Evolutionary conservation across 2,329 filamentous ascomycete genomes (phyloP), one percentile per base, ranked within the genome.

Genomic region (Hypocreales sp.): DNA sequence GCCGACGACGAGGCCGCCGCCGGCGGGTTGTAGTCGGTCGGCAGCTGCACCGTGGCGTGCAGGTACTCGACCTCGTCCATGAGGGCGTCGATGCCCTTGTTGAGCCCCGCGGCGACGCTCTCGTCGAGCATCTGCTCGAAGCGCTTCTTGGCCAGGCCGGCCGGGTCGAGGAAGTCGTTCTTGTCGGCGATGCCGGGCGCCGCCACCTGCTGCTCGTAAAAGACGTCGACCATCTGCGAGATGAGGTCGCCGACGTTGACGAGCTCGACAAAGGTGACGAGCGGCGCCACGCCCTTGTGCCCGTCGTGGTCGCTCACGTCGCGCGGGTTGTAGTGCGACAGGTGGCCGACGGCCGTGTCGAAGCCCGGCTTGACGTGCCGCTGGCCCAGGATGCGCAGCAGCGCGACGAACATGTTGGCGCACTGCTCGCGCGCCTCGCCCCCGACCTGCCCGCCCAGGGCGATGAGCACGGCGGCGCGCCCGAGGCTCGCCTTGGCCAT

Each of bases 111-210:
- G 4, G 90, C 90, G 7, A 98, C 90, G 33, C 82, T 81, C 54
- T 95, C 90, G 46, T 98, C 90, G 2, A 98, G 74, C 79, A 94
- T 93, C 47, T 94, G 86, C 61, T 98, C 90, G 43, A 95, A 98
- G 38, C 82, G 84, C 59, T 94, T 95, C 69, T 98, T 98, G 37
- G 90, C 86, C 41, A 94, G 78, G 18, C 80, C 79, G 0, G 86
- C 82, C 13, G 84, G 79, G 45, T 92, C 83, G 25, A 98, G 63
- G 44, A 98, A 98, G 54, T 98, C 90, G 47, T 92, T 92, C 23
- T 80, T 75, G 47, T 95, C 87, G 2, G 79, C 79, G 28, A 98
- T 74, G 42, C 80, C 80, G 10, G 79, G 71, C 1, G 72, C 69
- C 5, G 84, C 73, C 16, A 98, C 68, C 55, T 98, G 90, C 55